Conservation (phyloP, 2,329 filamentous ascomycete genomes). For the Ceratocystis cubensis region DNA sequence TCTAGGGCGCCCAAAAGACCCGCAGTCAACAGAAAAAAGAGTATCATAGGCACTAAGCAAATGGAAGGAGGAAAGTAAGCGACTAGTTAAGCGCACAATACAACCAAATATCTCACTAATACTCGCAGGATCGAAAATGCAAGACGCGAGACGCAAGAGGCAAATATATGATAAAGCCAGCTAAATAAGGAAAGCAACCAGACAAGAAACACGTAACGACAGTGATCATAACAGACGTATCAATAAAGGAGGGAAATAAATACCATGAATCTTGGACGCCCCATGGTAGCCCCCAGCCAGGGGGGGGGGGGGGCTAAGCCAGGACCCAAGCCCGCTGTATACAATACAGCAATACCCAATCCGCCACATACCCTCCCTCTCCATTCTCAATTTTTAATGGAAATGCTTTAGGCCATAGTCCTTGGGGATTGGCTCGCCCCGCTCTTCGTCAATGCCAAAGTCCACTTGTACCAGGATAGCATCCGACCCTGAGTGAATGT, state of each 20-base stretch:
- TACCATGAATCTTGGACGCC: not conserved
- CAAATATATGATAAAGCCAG: too few relatives aligned
- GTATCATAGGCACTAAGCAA: too few relatives aligned
- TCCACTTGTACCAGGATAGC: constrained; percentile 30
- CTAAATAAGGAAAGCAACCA: too few relatives aligned
- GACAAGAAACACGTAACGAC: too few relatives aligned
- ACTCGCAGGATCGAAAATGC: too few relatives aligned
- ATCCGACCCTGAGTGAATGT: constrained; percentile 22
- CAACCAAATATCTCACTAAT: too few relatives aligned
- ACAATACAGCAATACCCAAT: not conserved
- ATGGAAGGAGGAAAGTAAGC: too few relatives aligned
- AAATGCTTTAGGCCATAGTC: constrained; percentile 18
- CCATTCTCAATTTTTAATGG: not conserved
- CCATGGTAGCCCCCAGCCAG: too few relatives aligned
- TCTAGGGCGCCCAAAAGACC: not conserved
- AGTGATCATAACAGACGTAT: not conserved
- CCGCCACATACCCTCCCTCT: not conserved
- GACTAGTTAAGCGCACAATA: too few relatives aligned
- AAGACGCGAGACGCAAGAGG: too few relatives aligned
- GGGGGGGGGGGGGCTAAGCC: not conserved
- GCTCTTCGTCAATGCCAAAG: constrained; percentile 28
- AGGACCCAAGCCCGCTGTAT: not conserved
- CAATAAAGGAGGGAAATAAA: not conserved
- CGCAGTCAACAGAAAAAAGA: too few relatives aligned
- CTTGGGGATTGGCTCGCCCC: constrained; percentile 15